Percentiles rank a stretch among this genome's conserved stretches.
Conservation (phyloP, 2,329 filamentous ascomycete species). For the Xylariales sp. region DNA sequence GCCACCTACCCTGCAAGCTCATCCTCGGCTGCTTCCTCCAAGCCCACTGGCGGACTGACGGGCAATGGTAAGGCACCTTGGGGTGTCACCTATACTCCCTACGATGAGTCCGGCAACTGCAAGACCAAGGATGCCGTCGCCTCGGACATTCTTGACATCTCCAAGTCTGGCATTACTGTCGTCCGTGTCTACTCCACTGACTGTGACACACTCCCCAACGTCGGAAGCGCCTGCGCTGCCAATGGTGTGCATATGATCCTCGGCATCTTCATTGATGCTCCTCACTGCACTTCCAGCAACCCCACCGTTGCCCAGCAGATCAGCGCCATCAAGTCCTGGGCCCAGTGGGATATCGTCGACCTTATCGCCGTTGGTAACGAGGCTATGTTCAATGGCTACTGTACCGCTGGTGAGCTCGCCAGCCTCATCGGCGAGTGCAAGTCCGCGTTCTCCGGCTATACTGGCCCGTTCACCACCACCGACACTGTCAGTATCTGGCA, state of each 20-base stretch:
- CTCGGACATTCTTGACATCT: slow-evolving; percentile 58
- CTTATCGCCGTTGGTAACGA: slow-evolving; percentile 90
- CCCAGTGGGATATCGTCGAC: slow-evolving; percentile 69
- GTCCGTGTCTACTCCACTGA: slow-evolving; percentile 89
- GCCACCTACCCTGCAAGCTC: slow-evolving; percentile 19
- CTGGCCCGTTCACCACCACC: slow-evolving; percentile 72
- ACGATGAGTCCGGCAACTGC: slow-evolving; percentile 57
- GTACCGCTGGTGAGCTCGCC: slow-evolving; percentile 59
- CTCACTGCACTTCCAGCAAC: slow-evolving; percentile 52
- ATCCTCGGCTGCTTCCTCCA: slow-evolving; percentile 17
- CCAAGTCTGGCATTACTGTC: slow-evolving; percentile 60
- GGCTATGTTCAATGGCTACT: slow-evolving; percentile 72
- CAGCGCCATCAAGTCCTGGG: slow-evolving; percentile 65
- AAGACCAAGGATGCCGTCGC: slow-evolving; percentile 56
- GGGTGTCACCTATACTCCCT: slow-evolving; percentile 79
- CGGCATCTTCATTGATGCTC: slow-evolving; percentile 76
- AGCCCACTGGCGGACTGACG: slow-evolving; percentile 28
- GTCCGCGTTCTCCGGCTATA: slow-evolving; percentile 67
- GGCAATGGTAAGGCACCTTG: slow-evolving; percentile 46
- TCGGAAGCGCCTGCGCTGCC: slow-evolving; percentile 63
- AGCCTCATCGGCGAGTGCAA: slow-evolving; percentile 66
- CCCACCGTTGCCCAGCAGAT: slow-evolving; percentile 69
- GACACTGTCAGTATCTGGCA: slow-evolving; percentile 80
- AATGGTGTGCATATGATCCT: slow-evolving; percentile 75
- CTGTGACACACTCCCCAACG: slow-evolving; percentile 73